phyloP scores from a whole-genome alignment of 2,329 filamentous ascomycete genomes.

The Sordariomycetes sp. region DNA sequence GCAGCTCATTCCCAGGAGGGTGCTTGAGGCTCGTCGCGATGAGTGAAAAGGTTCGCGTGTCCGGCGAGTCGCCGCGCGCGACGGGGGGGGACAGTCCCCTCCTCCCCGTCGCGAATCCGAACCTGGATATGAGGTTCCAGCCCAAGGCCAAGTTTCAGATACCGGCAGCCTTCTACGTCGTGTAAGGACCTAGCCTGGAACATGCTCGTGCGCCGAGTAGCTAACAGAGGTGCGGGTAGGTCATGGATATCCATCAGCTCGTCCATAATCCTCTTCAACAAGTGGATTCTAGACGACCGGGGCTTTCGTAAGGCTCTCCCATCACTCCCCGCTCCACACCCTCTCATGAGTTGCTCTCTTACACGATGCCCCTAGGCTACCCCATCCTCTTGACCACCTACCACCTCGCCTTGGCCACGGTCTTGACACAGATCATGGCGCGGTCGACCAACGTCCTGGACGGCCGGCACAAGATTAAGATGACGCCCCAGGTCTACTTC shows the following conservation, averaged over 20 bases:
- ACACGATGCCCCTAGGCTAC: slow-evolving; percentile 31
- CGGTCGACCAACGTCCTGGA: slow-evolving; percentile 83
- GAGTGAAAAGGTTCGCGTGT: slow-evolving; percentile 66
- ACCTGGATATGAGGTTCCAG: slow-evolving; percentile 46
- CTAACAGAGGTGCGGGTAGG: slow-evolving; percentile 1
- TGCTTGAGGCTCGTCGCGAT: neutral
- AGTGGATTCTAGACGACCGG: slow-evolving; percentile 83
- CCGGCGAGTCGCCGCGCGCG: slow-evolving; percentile 57
- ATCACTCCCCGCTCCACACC: neutral
- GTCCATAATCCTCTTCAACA: slow-evolving; percentile 97
- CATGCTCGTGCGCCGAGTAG: neutral
- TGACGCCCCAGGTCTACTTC: slow-evolving; percentile 88
- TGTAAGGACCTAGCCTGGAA: slow-evolving; percentile 27
- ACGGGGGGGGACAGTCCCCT: slow-evolving; percentile 25
- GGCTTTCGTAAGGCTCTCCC: slow-evolving; percentile 45
- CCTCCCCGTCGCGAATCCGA: slow-evolving; percentile 71
- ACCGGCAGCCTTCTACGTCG: slow-evolving; percentile 77
- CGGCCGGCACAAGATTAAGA: slow-evolving; percentile 89
- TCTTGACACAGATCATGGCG: slow-evolving; percentile 89
- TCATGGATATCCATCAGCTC: slow-evolving; percentile 84
- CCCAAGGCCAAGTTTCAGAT: slow-evolving; percentile 50
- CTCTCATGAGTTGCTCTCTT: neutral
- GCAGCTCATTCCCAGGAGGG: neutral
- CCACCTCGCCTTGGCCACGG: slow-evolving; percentile 83
- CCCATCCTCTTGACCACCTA: slow-evolving; percentile 86